Evolutionary conservation across 768 basidiomycete species (phyloP), one percentile per base, ranked within the genome.

Genomic region (Hypholoma fasciculare): DNA sequence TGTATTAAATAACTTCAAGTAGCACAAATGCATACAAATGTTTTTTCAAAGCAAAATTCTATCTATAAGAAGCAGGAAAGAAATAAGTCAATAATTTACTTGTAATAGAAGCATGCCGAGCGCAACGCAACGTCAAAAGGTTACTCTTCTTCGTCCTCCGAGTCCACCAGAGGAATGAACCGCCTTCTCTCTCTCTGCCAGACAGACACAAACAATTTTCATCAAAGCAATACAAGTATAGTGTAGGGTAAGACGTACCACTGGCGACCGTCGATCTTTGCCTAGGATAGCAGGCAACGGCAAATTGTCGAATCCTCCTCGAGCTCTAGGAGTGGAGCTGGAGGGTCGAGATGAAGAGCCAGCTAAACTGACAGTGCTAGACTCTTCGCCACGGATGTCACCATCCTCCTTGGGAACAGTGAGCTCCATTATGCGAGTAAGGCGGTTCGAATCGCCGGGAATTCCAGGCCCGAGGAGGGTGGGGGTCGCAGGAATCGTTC

Each of bases 81-180:
- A 23, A 23, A 23, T 23, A 23, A n/a, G 38, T 39, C 5, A 2
- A 11, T n/a, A n/a, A n/a, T n/a, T n/a, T 39, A 12, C 38, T n/a
- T 39, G 38, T 39, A n/a, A 39, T n/a, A 39, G 5, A 12, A 39
- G 38, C 16, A 39, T 23, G 23, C 23, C 23, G 23, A 23, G 23
- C 23, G 23, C 23, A 23, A 23, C 23, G 23, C 23, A 23, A 4
- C 23, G 23, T 23, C 23, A 39, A 48, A 20, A 13, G 52, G 56
- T 3, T 74, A 56, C 65, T 70, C 70, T 17, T 75, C 74, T 20
- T 74, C 73, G n/a, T 77, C 76, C 40, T 82, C 80, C 3, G 76
- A 77, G 59, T 80, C 78, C 47, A 76, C 70, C 40, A 82, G 59
- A 8, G 80, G 78, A 30, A 82, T 81, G 55, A 81, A 82, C 12